A percentile compares a stretch with the other conserved stretches of the same genome.
Evolutionary conservation across 225 moss, liverwort and hornwort genomes (phyloP).

Genomic region (Polytrichum formosum): DNA sequence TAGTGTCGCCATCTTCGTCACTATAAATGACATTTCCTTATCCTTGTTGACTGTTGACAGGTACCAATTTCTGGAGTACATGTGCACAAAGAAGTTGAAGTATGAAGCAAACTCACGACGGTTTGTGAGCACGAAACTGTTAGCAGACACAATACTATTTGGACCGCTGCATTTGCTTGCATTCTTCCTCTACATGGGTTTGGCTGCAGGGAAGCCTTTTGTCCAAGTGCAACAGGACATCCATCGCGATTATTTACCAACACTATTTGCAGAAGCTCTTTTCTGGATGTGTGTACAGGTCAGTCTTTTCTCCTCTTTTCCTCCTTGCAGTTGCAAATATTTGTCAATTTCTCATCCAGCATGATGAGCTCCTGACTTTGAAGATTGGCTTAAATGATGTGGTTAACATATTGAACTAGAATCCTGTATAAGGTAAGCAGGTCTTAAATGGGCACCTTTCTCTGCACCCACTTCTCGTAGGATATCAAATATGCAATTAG

Average conservation of each 20-base stretch:
- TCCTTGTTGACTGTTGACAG: not conserved
- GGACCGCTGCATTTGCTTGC: conserved; percentile 2
- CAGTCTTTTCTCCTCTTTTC: too few species aligned
- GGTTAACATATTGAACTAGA: too few species aligned
- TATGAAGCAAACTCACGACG: conserved; percentile 4
- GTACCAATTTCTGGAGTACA: conserved; percentile 10
- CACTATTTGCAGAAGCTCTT: conserved; percentile 20
- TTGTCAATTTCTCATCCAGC: not conserved
- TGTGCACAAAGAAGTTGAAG: conserved; percentile 4
- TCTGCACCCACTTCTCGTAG: too few species aligned
- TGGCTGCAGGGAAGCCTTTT: conserved; percentile 17
- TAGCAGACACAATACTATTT: conserved; percentile 9
- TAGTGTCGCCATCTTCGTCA: too few species aligned
- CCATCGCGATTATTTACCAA: conserved; percentile 21
- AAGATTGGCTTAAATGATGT: not conserved
- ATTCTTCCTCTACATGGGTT: conserved; percentile 24
- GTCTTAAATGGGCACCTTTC: too few species aligned
- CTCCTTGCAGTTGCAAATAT: too few species aligned
- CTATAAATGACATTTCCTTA: not conserved
- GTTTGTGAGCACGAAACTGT: conserved; percentile 5
- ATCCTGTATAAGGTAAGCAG: too few species aligned
- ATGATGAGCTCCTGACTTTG: not conserved
- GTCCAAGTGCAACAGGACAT: conserved; percentile 5
- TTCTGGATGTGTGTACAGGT: conserved; percentile 12
- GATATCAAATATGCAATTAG: too few species aligned